phyloP scores from a whole-genome alignment of 495 filamentous ascomycete species.

The Aspergillus steynii region DNA sequence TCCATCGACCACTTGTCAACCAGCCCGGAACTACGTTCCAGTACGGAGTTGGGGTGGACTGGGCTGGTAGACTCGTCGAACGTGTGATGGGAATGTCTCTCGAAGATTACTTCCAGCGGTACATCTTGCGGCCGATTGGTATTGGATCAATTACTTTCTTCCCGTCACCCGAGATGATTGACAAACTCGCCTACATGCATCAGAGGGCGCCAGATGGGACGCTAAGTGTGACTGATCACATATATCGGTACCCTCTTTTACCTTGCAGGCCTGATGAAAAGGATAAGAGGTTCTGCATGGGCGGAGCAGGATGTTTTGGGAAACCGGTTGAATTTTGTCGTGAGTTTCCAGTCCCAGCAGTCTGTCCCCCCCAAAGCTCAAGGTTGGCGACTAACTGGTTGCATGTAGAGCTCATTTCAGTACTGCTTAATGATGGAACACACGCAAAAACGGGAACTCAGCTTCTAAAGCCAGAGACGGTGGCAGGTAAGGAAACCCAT shows the following conservation, averaged over 20 bases:
- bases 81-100: conserved; percentile 50
- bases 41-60: conserved; percentile 62
- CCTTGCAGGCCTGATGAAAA: conserved; percentile 20
- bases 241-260: conserved; percentile 44
- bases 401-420: conserved; percentile 39
- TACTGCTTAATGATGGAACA: conserved; percentile 51
- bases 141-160: conserved; percentile 56
- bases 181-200: conserved; percentile 52
- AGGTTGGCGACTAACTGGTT: not conserved
- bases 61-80: conserved; percentile 59
- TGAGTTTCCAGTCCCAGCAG: conserved; percentile 27
- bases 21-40: conserved; percentile 59
- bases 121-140: conserved; percentile 59
- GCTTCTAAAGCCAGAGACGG: conserved; percentile 50
- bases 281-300: conserved; percentile 43
- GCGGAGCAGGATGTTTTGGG: conserved; percentile 57
- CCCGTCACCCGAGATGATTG: conserved; percentile 51
- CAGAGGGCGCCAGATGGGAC: conserved; percentile 38
- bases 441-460: conserved; percentile 45
- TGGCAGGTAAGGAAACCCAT: conserved; percentile 27
- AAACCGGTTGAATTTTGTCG: conserved; percentile 55
- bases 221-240: conserved; percentile 45
- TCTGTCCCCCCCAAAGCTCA: not conserved
- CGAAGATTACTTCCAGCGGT: conserved; percentile 54
- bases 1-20: conserved; percentile 50